Base-by-base conservation (phyloP, 768 basidiomycete species). In the Boletus reticulatus region DNA sequence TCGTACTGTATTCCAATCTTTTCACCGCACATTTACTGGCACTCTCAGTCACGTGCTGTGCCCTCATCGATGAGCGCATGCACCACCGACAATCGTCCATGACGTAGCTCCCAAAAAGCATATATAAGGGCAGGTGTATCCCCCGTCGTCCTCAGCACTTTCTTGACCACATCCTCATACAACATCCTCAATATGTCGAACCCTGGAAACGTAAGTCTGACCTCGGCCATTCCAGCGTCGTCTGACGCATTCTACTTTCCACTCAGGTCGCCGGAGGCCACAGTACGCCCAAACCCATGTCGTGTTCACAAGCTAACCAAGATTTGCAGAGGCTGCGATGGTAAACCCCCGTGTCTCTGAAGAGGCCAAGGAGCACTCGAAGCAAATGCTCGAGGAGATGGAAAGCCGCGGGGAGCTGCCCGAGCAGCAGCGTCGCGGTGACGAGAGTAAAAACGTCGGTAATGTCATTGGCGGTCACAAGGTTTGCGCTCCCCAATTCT, bases 361-460 rank as follows among this genome's bases (percentile, higher is more conserved):
- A 10, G 24, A 62, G 44, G 57, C 59, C 7, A 64, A 68, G 55
- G 58, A 48, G 31, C 62, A 60, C 29, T 72, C 65, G 27, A 60
- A 61, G 48, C 53, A 67, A 29, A 57, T 59, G 22, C 65, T 68
- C 37, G 56, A 66, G n/a, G 62, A 65, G 16, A 58, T 67, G 69
- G 56, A 49, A 38, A 27, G 19, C 17, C 16, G 39, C 8, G 55
- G 52, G 7, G 58, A 62, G 55, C 34, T 59, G 50, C 65, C 53
- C 14, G 59, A 62, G 51, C 56, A 58, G 44, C 54, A 58, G 20
- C 42, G 11, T 20, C 24, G 17, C 19, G 20, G 17, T 12, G 49
- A 61, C 1, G 34, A 60, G 52, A 52, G 43, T 0, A 61, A 50
- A 49, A 63, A 67, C 27, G 19, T 37, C 3, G 55, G 51, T 7